A percentile compares a stretch with the other conserved stretches of the same genome.
phyloP scores from a whole-genome alignment of 768 basidiomycete genomes.

The Strobilomyces echinocephalus region DNA sequence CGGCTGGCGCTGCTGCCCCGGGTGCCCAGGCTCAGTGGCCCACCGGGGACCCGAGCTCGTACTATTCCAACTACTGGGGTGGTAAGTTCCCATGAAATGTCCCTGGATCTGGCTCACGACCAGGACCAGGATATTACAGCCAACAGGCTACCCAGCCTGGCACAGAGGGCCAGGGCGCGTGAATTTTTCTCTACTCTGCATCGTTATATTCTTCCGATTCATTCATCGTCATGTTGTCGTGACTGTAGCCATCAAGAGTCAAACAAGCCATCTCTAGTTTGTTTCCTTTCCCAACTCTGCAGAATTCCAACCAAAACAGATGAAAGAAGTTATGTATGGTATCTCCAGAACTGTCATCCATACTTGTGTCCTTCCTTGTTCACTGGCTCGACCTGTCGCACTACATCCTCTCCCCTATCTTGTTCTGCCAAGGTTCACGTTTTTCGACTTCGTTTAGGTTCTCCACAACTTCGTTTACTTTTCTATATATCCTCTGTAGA shows the following conservation, averaged over 20 bases:
- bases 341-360: constrained; percentile 27
- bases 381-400: constrained; percentile 19
- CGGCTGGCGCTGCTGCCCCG: constrained; percentile 44
- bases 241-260: constrained; percentile 31
- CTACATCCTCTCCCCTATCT: constrained; percentile 14
- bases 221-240: constrained; percentile 25
- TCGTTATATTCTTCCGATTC: constrained; percentile 23
- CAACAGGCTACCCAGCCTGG: constrained; percentile 67
- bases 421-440: constrained; percentile 25
- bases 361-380: constrained; percentile 27
- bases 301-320: constrained; percentile 31
- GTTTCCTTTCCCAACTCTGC: constrained; percentile 23
- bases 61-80: constrained; percentile 83
- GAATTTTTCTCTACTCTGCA: constrained; percentile 22
- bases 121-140: constrained; percentile 68
- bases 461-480: constrained; percentile 17
- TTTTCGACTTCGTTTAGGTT: constrained; percentile 18
- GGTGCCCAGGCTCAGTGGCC: constrained; percentile 76
- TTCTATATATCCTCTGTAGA: constrained; percentile 31
- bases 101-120: constrained; percentile 12
- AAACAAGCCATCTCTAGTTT: constrained; percentile 19
- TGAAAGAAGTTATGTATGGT: constrained; percentile 33
- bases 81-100: constrained; percentile 40
- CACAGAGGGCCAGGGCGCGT: constrained; percentile 45
- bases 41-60: constrained; percentile 63